Evolutionary conservation across 2,329 filamentous ascomycete genomes (phyloP), one percentile per base, ranked within the genome.

Genomic region (Cladosporium sp.): DNA sequence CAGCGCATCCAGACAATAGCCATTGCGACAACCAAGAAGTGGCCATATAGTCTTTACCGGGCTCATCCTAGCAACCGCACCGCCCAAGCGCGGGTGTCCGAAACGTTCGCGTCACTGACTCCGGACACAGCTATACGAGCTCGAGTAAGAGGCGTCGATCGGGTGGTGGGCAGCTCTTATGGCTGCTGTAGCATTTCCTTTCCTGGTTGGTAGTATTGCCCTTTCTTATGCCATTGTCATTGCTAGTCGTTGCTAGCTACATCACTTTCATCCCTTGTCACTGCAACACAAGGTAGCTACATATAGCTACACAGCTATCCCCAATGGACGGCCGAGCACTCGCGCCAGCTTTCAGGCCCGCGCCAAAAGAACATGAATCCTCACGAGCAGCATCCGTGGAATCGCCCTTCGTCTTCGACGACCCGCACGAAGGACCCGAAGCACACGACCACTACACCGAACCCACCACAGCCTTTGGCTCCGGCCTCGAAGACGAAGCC

Each of bases 81-180:
- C 36, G 34, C 48, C 49, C 34, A 32, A 26, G 49, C 59, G 16
- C 56, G 34, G 32, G 23, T 46, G 21, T 34, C 51, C 51, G 51
- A 54, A 21, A 54, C 51, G 51, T 5, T 53, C 25, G 59, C 60
- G 60, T 63, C 60, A 63, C 48, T 34, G 48, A 63, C 49, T 63
- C 48, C 48, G 34, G 49, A 16, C 25, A 39, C 23, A 51, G 43
- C 43, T 61, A 14, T 34, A 23, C 13, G 28, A 51, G 58, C 43
- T 61, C 58, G 36, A 56, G 36, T 46, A 63, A 46, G 34, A 56
- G 60, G 49, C 60, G 59, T 32, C 32, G 60, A 56, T 63, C 59
- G 18, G 48, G 39, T 23, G 58, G 4, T n/a, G 1, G 16, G 5
- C 36, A 46, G 39, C 36, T n/a, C 36, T 43, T n/a, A 61, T 51